Evolutionary conservation across 2,329 filamentous ascomycete genomes (phyloP).

Genomic region (Trichoderma lentiforme): DNA sequence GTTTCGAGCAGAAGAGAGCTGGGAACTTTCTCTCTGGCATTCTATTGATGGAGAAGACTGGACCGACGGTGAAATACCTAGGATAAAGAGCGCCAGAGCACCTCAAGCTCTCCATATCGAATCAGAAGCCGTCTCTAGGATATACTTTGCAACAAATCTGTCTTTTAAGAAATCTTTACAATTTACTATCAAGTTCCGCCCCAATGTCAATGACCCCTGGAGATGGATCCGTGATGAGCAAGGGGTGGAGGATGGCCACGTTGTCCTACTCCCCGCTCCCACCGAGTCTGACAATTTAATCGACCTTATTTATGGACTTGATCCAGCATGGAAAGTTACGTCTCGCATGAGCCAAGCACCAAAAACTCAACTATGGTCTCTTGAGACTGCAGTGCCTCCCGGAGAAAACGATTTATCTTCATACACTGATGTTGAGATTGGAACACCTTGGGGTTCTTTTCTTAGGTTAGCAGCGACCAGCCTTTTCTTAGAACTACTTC

Average conservation of each 20-base stretch:
- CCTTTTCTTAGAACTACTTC: neutral
- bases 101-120: conserved; percentile 52
- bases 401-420: conserved; percentile 58
- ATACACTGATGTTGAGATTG: conserved; percentile 55
- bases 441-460: conserved; percentile 57
- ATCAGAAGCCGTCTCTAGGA: conserved; percentile 28
- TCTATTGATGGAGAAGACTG: conserved; percentile 52
- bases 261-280: conserved; percentile 42
- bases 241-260: conserved; percentile 60
- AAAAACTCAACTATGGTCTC: conserved; percentile 66
- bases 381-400: conserved; percentile 54
- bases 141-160: conserved; percentile 56
- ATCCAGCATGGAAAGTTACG: conserved; percentile 52
- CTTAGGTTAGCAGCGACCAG: conserved; percentile 42
- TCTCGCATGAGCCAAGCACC: conserved; percentile 63
- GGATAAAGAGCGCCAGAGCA: conserved; percentile 23
- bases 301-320: conserved; percentile 56
- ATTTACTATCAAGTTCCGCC: conserved; percentile 71
- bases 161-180: conserved; percentile 47
- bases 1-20: conserved; percentile 52
- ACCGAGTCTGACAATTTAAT: conserved; percentile 41
- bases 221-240: conserved; percentile 67
- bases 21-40: conserved; percentile 76
- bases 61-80: conserved; percentile 49
- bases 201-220: conserved; percentile 54